Evolutionary conservation across 73 alveolate genomes (phyloP).

Genomic region (Breviolum minutum): DNA sequence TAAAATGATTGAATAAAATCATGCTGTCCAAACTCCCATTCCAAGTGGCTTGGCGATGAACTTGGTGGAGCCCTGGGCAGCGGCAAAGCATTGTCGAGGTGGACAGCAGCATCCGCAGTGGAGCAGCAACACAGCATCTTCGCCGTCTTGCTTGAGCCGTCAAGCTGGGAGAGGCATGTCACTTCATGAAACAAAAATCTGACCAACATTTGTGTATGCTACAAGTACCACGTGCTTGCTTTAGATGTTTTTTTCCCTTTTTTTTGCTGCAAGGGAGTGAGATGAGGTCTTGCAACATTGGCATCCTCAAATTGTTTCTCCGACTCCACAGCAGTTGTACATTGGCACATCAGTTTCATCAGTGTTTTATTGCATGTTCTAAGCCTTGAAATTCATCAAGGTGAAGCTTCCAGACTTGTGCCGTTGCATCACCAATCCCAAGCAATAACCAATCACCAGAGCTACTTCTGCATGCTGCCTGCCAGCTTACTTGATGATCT

Average conservation of each 20-base stretch:
- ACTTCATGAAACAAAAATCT: too few relatives aligned
- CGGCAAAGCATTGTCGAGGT: background rate
- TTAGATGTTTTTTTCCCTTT: too few relatives aligned
- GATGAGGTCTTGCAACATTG: background rate
- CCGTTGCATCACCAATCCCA: background rate
- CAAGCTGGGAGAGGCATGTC: too few relatives aligned
- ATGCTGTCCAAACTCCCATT: background rate
- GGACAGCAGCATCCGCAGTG: background rate
- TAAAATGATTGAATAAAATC: too few relatives aligned
- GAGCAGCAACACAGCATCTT: conserved; percentile 20
- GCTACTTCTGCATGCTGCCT: background rate
- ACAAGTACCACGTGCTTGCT: too few relatives aligned
- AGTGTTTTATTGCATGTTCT: background rate
- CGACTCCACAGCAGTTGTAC: background rate
- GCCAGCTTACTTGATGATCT: background rate
- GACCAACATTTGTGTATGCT: too few relatives aligned
- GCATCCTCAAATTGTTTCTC: background rate
- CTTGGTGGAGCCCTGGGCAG: background rate
- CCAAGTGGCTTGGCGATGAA: background rate
- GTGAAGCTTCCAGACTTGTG: conserved; percentile 33
- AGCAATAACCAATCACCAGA: background rate
- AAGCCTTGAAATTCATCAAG: background rate
- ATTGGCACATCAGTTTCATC: too few relatives aligned
- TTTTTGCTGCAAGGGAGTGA: too few relatives aligned
- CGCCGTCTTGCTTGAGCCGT: too few relatives aligned